Conservation (phyloP, 768 basidiomycete genomes). For the Macrolepiota dolichaula region DNA sequence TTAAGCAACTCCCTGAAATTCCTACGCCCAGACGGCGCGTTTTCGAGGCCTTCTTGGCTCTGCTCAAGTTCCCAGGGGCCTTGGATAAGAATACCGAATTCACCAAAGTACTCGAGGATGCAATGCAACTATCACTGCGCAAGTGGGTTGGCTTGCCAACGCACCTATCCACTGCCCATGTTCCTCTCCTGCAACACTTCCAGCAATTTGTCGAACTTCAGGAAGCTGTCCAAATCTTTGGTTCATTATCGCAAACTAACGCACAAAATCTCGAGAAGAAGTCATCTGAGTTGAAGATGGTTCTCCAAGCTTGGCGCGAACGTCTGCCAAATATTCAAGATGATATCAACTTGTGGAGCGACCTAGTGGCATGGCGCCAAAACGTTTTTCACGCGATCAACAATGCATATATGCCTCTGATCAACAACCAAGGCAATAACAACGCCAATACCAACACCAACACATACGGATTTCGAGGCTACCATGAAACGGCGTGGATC, state of each 20-base stretch:
- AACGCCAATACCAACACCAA: slow-evolving; percentile 57
- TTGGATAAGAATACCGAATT: slow-evolving; percentile 88
- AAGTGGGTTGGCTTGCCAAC: slow-evolving; percentile 93
- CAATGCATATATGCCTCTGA: slow-evolving; percentile 91
- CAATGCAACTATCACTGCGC: slow-evolving; percentile 92
- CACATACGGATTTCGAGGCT: slow-evolving; percentile 92
- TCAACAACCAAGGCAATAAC: slow-evolving; percentile 52
- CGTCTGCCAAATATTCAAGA: slow-evolving; percentile 93
- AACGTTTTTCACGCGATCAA: slow-evolving; percentile 98
- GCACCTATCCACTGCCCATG: slow-evolving; percentile 86
- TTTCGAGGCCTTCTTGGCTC: slow-evolving; percentile 92
- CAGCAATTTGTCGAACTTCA: slow-evolving; percentile 98
- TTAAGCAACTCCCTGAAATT: slow-evolving; percentile 77
- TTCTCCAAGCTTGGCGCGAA: slow-evolving; percentile 96
- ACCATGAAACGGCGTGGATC: slow-evolving; percentile 99
- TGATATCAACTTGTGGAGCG: slow-evolving; percentile 98
- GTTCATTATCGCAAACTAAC: slow-evolving; percentile 81
- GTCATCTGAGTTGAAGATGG: slow-evolving; percentile 92
- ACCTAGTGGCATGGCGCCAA: slow-evolving; percentile 98
- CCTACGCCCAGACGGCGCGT: slow-evolving; percentile 94
- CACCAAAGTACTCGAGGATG: slow-evolving; percentile 85
- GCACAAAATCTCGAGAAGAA: slow-evolving; percentile 91
- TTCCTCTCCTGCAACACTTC: slow-evolving; percentile 94
- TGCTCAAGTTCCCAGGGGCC: slow-evolving; percentile 80
- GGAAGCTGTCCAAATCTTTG: slow-evolving; percentile 94